Conservation (phyloP, 1,139 yeast genomes). For the Taphrina communis region DNA sequence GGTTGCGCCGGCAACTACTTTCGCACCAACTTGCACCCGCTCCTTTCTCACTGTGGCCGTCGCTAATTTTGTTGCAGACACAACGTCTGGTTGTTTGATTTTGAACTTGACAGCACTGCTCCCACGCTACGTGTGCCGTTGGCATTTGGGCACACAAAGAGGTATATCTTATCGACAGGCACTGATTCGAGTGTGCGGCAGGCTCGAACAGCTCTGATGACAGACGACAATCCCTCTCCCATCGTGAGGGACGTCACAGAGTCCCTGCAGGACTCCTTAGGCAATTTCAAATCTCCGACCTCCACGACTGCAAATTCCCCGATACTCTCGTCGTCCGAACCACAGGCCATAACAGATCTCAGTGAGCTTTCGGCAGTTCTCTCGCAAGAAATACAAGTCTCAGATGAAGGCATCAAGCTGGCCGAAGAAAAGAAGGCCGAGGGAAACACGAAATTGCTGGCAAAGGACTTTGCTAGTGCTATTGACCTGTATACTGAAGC, state of each 20-base stretch:
- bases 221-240: constrained; percentile 17
- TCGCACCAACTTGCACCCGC: no score
- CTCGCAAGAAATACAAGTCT: constrained; percentile 25
- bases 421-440: constrained; percentile 66
- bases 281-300: constrained; percentile 34
- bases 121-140: no score
- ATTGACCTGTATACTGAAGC: constrained; percentile 75
- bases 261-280: constrained; percentile 31
- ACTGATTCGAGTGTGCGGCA: no score
- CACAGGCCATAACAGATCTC: constrained; percentile 36
- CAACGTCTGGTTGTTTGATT: no score
- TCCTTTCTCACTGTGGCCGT: not conserved
- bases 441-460: constrained; percentile 75
- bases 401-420: constrained; percentile 46
- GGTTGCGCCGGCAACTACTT: no score
- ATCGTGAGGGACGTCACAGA: constrained; percentile 33
- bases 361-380: constrained; percentile 37
- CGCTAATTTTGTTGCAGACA: not conserved
- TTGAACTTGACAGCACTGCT: no score
- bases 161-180: no score
- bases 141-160: no score
- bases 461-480: constrained; percentile 69
- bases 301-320: constrained; percentile 37
- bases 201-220: constrained; percentile 8
- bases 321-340: constrained; percentile 32